phyloP scores from a whole-genome alignment of 345 rosid species.

The Euphorbia peplus region DNA sequence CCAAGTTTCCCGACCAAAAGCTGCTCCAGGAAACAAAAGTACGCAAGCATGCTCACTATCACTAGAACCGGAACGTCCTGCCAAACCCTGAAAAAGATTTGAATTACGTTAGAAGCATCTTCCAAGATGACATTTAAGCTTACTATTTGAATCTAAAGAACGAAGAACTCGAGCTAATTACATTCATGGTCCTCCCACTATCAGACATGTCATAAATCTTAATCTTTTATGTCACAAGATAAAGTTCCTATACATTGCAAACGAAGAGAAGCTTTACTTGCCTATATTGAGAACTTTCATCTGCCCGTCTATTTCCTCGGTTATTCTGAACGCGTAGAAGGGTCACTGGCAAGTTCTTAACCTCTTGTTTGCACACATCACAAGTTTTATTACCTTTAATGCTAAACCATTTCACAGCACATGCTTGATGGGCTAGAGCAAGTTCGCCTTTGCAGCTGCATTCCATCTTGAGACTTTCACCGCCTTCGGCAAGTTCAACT shows the following conservation, averaged over 20 bases:
- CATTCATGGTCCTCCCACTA: too few relatives aligned
- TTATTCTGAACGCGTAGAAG: slow-evolving; percentile 70
- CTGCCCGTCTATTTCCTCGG: slow-evolving; percentile 33
- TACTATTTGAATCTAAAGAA: background rate
- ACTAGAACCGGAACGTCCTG: slow-evolving; percentile 92
- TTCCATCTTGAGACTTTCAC: slow-evolving; percentile 89
- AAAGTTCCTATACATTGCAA: background rate
- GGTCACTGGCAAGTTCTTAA: slow-evolving; percentile 85
- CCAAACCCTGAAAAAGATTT: slow-evolving; percentile 64
- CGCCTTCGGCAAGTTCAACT: slow-evolving; percentile 78
- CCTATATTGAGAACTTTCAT: slow-evolving; percentile 51
- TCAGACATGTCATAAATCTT: too few relatives aligned
- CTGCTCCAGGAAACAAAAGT: slow-evolving; percentile 95
- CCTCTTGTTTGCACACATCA: slow-evolving; percentile 96
- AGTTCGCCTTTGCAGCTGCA: slow-evolving; percentile 95
- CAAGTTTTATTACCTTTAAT: slow-evolving; percentile 94
- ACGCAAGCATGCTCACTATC: slow-evolving; percentile 95
- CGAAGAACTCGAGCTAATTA: too few relatives aligned
- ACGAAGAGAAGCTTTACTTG: slow-evolving; percentile 29
- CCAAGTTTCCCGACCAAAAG: slow-evolving; percentile 80
- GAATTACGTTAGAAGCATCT: slow-evolving; percentile 1
- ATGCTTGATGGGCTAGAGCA: slow-evolving; percentile 86
- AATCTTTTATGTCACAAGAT: too few relatives aligned
- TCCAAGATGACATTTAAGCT: background rate
- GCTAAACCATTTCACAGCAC: slow-evolving; percentile 95